Evolutionary conservation across 225 moss, liverwort and hornwort species (phyloP).

Genomic region (Straminergon stramineum): DNA sequence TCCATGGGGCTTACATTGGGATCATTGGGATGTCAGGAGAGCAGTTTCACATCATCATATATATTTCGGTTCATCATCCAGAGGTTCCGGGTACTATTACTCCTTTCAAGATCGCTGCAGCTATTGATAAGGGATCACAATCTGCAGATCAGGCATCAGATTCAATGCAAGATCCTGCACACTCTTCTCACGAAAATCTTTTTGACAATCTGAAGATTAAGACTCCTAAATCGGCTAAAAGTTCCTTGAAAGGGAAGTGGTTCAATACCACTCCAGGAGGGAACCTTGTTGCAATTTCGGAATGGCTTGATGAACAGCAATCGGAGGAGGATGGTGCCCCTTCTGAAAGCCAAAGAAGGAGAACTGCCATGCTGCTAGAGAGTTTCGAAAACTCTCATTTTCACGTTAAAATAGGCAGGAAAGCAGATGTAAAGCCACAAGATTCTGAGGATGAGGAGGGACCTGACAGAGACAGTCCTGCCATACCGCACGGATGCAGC

Average conservation of each 20-base stretch:
- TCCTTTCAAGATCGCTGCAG: conserved; percentile 84
- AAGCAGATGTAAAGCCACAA: conserved; percentile 27
- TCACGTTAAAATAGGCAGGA: conserved; percentile 50
- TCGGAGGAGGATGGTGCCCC: neutral
- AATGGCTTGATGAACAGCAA: conserved; percentile 27
- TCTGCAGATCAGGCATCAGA: conserved; percentile 18
- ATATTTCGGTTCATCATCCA: conserved; percentile 56
- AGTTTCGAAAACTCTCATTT: conserved; percentile 85
- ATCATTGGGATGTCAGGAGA: conserved; percentile 55
- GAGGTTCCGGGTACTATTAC: conserved; percentile 53
- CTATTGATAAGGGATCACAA: conserved; percentile 41
- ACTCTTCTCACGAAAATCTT: conserved; percentile 5
- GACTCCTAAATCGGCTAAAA: conserved; percentile 42
- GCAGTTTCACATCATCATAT: conserved; percentile 80
- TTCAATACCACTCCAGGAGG: conserved; percentile 58
- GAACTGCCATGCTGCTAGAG: conserved; percentile 55
- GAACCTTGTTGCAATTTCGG: conserved; percentile 45
- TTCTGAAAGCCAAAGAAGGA: conserved; percentile 51
- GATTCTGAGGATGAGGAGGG: conserved; percentile 34
- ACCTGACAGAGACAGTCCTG: conserved; percentile 26
- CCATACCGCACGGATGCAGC: conserved; percentile 43
- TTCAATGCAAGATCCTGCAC: conserved; percentile 11
- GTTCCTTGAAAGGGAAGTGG: conserved; percentile 50
- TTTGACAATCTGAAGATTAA: conserved; percentile 23
- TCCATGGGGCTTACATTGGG: neutral